phyloP scores from a whole-genome alignment of 805 yeast species.

The Ogataea parapolymorpha region DNA sequence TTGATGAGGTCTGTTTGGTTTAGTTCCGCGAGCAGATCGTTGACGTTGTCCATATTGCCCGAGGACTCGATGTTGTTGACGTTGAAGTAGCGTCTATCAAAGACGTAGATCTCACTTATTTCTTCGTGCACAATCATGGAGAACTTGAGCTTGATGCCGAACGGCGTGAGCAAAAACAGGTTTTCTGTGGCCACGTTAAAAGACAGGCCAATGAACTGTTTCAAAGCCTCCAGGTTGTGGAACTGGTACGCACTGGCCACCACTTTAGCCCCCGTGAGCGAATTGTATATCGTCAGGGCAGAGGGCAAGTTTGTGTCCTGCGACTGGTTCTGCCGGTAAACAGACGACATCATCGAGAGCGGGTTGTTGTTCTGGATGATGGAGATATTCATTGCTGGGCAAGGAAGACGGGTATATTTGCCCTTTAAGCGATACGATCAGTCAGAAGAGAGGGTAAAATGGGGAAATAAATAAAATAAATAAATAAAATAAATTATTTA shows the following conservation, averaged over 20 bases:
- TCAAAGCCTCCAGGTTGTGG: conserved; percentile 40
- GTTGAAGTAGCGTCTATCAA: conserved; percentile 57
- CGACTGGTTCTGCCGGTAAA: conserved; percentile 17
- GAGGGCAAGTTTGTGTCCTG: conserved; percentile 18
- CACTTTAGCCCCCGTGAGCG: conserved; percentile 42
- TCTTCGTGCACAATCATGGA: conserved; percentile 46
- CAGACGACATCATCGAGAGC: conserved; percentile 28
- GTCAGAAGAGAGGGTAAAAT: conserved; percentile 9
- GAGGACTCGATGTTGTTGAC: conserved; percentile 22
- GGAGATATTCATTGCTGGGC: conserved; percentile 17
- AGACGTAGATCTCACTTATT: conserved; percentile 54
- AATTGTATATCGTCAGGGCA: conserved; percentile 34
- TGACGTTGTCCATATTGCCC: conserved; percentile 11
- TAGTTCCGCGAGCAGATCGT: conserved; percentile 25
- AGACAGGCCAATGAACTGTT: conserved; percentile 37
- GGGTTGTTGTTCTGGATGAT: conserved; percentile 22
- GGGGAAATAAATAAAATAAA: conserved; percentile 1
- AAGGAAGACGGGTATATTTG: background rate
- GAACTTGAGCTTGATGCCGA: conserved; percentile 59
- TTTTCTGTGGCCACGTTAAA: conserved; percentile 41
- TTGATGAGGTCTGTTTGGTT: conserved; percentile 25
- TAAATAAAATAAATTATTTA: background rate
- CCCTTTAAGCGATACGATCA: conserved; percentile 11
- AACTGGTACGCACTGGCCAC: conserved; percentile 38
- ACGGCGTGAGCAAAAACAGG: conserved; percentile 56